Conservation (phyloP, 768 basidiomycete species). For the Crucibulum laeve region DNA sequence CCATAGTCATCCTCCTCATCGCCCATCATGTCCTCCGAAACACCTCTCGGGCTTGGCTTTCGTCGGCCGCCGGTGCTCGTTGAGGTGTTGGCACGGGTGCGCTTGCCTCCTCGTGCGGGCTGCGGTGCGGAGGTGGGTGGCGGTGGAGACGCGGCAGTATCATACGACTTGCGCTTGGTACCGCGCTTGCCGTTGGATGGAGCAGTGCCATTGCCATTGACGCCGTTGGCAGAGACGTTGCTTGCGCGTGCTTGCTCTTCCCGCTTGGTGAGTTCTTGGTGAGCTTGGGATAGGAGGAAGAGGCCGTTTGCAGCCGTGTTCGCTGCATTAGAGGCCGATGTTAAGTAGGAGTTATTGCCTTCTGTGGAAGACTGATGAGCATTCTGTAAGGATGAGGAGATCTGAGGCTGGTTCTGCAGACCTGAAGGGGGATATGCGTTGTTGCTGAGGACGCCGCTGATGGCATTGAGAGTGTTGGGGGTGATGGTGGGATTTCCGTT, state of each 20-base stretch:
- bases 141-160: slow-evolving; percentile 31
- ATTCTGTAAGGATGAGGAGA: slow-evolving; percentile 45
- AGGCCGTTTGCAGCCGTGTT: slow-evolving; percentile 84
- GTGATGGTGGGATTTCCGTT: slow-evolving; percentile 52
- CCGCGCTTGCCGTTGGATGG: slow-evolving; percentile 44
- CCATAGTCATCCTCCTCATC: slow-evolving; percentile 35
- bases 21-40: slow-evolving; percentile 30
- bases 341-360: slow-evolving; percentile 22
- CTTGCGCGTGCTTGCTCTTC: slow-evolving; percentile 74
- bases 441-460: slow-evolving; percentile 72
- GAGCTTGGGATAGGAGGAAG: slow-evolving; percentile 90
- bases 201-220: slow-evolving; percentile 28
- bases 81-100: slow-evolving; percentile 26
- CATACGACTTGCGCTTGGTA: slow-evolving; percentile 69
- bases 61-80: slow-evolving; percentile 14
- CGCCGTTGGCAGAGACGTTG: slow-evolving; percentile 18
- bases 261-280: slow-evolving; percentile 94
- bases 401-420: slow-evolving; percentile 30
- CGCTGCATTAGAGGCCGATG: slow-evolving; percentile 53
- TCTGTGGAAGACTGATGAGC: background rate
- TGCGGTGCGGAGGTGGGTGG: slow-evolving; percentile 19
- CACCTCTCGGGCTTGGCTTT: slow-evolving; percentile 26
- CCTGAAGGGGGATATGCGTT: slow-evolving; percentile 38
- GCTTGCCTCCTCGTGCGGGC: slow-evolving; percentile 27
- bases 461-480: slow-evolving; percentile 71